Conservation (phyloP, 2,329 filamentous ascomycete species). For the Aureobasidium sp. region DNA sequence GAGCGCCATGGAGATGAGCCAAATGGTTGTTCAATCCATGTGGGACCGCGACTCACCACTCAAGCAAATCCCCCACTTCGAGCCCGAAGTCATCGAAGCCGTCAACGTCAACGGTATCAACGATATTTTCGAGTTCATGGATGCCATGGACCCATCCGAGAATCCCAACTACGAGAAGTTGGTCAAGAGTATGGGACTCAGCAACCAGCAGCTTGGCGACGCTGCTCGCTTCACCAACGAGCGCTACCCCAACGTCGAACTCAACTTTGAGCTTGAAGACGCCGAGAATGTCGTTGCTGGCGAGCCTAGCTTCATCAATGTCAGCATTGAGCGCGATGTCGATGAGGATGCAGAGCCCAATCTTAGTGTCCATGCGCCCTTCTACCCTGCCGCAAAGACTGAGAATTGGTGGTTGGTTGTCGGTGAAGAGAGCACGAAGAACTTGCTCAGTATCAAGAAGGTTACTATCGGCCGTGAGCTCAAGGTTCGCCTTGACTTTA, state of each 20-base stretch:
- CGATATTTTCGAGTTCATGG: conserved; percentile 97
- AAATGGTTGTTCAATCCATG: conserved; percentile 98
- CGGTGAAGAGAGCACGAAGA: conserved; percentile 83
- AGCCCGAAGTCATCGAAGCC: conserved; percentile 71
- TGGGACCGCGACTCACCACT: conserved; percentile 96
- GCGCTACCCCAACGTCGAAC: conserved; percentile 90
- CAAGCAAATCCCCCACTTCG: conserved; percentile 96
- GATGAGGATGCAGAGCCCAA: conserved; percentile 68
- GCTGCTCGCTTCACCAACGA: conserved; percentile 94
- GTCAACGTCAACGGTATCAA: conserved; percentile 77
- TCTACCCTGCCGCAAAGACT: conserved; percentile 85
- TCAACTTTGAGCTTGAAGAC: conserved; percentile 82
- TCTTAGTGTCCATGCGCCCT: conserved; percentile 83
- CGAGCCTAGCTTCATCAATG: conserved; percentile 71
- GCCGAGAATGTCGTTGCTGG: conserved; percentile 72
- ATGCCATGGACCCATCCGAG: conserved; percentile 93
- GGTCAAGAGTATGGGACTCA: conserved; percentile 69
- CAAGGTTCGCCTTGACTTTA: conserved; percentile 77
- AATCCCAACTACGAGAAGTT: conserved; percentile 74
- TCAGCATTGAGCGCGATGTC: conserved; percentile 78
- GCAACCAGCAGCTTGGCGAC: conserved; percentile 74
- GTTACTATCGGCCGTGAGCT: conserved; percentile 77
- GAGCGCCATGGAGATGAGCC: conserved; percentile 97
- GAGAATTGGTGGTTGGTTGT: conserved; percentile 99
- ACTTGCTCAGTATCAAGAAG: conserved; percentile 84